Base-by-base conservation (phyloP, 2,329 filamentous ascomycete species). In the Claviceps citrina region DNA sequence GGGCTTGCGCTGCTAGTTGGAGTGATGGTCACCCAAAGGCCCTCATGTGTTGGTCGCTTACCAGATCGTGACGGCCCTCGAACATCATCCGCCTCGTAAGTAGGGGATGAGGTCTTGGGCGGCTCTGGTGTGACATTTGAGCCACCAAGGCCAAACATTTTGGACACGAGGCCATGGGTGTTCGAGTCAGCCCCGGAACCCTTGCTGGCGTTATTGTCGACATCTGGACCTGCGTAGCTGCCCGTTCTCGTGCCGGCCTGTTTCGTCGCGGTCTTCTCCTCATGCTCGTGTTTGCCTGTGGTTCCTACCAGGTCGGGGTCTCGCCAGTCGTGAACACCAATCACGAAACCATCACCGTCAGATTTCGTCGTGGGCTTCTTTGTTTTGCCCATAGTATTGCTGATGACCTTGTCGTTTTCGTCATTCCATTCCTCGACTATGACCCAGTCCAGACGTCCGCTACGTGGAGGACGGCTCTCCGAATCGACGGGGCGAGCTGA, bases 11-110 rank as follows among this genome's bases (percentile, higher is more conserved):
- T 89, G 59, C 77, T 89, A 0, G 86, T 87, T 1, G 87, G 91
- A 1, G 85, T 91, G 41, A 98, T 76, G 7, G 91, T 94, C n/a
- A 98, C 85, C 86, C 86, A 96, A 4, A 98, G 72, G 2, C 86
- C 89, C 50, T 91, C 78, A 28, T 68, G 62, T 50, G 44, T 13
- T 22, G 22, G 30, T 26, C 26, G 13, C 15, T 9, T 15, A 25
- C 19, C 19, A 2, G 38, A 30, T 45, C 31, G 6, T 54, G 43
- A 6, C 54, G 44, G 4, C 12, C 12, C 31, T 18, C 31, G 26
- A 2, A 10, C 18, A 22, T 46, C 39, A 22, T 49, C 44, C 2
- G 49, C 49, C 7, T 54, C 41, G 19, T 49, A 46, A n/a, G 44
- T 42, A 19, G 48, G 47, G n/a, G 55, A 28, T n/a, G 24, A n/a